Base-by-base conservation (phyloP, 2,329 filamentous ascomycete species). In the Penicillium sp. region DNA sequence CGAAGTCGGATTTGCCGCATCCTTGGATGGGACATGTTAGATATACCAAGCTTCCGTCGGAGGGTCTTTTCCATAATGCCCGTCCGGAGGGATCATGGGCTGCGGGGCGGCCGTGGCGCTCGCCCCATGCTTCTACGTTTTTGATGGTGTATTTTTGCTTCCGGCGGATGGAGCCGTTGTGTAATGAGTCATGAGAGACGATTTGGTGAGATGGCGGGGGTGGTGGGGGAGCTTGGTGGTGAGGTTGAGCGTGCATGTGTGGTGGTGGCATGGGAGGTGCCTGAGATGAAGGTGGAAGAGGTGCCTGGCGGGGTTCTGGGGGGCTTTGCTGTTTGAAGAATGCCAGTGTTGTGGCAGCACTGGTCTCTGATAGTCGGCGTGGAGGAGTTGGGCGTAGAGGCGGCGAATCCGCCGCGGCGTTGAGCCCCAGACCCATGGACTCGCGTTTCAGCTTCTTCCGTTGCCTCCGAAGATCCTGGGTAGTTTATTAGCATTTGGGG, bases 61-160 rank as follows among this genome's bases (percentile, higher is more conserved):
- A 75, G 1, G 72, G 71, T 9, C 72, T 68, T 54, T 74, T 75
- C 72, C 72, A 75, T 14, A 75, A 53, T 1, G 72, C 71, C 36
- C 72, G 68, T 29, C 72, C 72, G 5, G 67, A 69, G 9, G 68
- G 66, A 48, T 75, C 72, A 52, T 72, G 69, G n/a, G 71, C 67
- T n/a, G 72, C 71, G 24, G 72, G 72, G 32, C 72, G 69, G 48
- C 72, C 72, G 51, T 75, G 72, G 14, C 72, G 72, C 49, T 75
- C 72, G 29, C 72, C 72, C 71, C 72, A 75, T 7, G 71, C 72
- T 56, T 74, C 72, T 24, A 72, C 71, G 36, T 75, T 74, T 53
- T 74, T 74, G 57, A 75, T 74, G 5, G 72, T 75, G 54, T 75
- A 75, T 55, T 74, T 74, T 58, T 74, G 72, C 55, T 74, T 74